Base-by-base conservation (phyloP, 371 early-diverging fungal genomes). In the Circinella minor region DNA sequence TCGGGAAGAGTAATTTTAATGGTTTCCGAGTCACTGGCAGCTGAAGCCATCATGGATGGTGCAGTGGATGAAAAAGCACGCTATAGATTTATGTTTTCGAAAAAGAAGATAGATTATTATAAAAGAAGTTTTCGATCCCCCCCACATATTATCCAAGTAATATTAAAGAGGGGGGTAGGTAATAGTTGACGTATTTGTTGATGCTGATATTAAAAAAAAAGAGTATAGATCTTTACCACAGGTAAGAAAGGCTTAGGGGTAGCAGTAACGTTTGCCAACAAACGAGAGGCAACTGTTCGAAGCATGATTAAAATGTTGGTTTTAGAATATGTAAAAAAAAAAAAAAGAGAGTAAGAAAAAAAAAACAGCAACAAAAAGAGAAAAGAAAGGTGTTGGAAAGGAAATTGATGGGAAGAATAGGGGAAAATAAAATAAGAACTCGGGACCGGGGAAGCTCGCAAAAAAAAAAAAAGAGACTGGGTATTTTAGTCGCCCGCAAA, bases 1-100 rank as follows among this genome's bases (percentile, higher is more conserved):
- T 86, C 84, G 66, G 86, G 89, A 65, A 90, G 86, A 63, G 81
- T 81, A 70, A 91, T 81, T 59, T 74, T 85, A 67, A 91, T 57
- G 65, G 74, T 84, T 36, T 84, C 84, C 36, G 77, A 65, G 27
- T 46, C 65, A 27, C 48, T 34, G 15, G 65, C 48, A 49, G 65
- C 54, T 8, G 65, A 51, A 49, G 65, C 65, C 65, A 65, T 65
- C 65, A 34, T 37, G 27, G 65, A 65, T 11, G 65, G 48, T 37
- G 65, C 65, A 54, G 65, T 47, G 15, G 65, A 65, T 4, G 65
- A 65, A 51, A 61, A 68, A 15, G 61, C 59, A 62, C 49, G 61
- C 61, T 68, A 47, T 54, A 49, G 5, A 37, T 34, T 34, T 43
- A 4, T 17, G 20, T 48, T 18, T 15, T 37, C 14, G 27, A 27